Conservation (phyloP, 1,139 yeast species). For the Scheffersomyces insectosa region DNA sequence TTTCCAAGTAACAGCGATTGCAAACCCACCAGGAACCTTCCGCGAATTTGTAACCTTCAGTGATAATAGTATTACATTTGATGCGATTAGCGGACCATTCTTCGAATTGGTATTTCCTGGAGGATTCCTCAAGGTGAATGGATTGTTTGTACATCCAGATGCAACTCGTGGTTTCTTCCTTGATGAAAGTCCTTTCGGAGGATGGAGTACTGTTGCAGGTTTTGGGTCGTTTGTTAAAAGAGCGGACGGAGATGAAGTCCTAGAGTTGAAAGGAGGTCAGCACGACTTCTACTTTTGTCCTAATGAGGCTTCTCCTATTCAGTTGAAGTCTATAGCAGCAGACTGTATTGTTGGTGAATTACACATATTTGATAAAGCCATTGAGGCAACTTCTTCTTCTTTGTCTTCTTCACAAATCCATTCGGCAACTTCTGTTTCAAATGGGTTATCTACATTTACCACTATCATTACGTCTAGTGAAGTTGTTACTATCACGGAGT, state of each 20-base stretch:
- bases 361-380: no score
- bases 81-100: background rate
- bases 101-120: background rate
- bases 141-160: background rate
- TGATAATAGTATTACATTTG: background rate
- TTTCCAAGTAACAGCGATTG: background rate
- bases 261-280: background rate
- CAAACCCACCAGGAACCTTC: background rate
- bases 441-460: background rate
- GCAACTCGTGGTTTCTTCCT: background rate
- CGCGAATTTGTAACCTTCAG: background rate
- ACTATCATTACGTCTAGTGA: background rate
- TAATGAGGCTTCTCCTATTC: background rate
- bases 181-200: background rate
- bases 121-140: background rate
- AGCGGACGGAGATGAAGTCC: no score
- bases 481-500: slow-evolving; percentile 1
- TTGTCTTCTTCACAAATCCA: background rate
- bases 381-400: background rate
- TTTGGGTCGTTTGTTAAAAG: no score
- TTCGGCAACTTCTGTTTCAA: background rate
- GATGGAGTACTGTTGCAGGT: background rate
- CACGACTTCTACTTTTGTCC: background rate
- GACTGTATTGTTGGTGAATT: background rate
- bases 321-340: background rate